Evolutionary conservation across 2,329 filamentous ascomycete species (phyloP).

Genomic region (Alternaria sp.): DNA sequence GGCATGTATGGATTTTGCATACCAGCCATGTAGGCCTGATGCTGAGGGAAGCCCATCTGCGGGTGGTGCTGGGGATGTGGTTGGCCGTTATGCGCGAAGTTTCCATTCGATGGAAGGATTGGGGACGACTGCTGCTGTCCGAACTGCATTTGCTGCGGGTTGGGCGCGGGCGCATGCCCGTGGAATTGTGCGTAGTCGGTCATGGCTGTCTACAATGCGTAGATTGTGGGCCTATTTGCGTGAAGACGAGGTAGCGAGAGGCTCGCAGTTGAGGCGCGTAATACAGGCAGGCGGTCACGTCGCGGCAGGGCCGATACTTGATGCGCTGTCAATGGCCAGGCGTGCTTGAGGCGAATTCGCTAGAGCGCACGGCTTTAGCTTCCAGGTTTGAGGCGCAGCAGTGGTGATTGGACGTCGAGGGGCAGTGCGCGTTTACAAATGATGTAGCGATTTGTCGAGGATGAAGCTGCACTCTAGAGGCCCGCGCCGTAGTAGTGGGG

Average conservation of each 20-base stretch:
- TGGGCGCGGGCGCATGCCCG: constrained; percentile 58
- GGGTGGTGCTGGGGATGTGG: constrained; percentile 67
- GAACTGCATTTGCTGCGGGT: constrained; percentile 60
- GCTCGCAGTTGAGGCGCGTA: constrained; percentile 37
- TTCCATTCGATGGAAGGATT: constrained; percentile 76
- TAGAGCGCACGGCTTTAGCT: constrained; percentile 41
- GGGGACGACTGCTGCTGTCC: constrained; percentile 72
- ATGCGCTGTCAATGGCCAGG: constrained; percentile 54
- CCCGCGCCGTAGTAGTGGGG: constrained; percentile 45
- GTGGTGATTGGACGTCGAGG: constrained; percentile 32
- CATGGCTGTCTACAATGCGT: constrained; percentile 32
- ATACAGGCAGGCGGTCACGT: constrained; percentile 44
- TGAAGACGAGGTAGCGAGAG: constrained; percentile 33
- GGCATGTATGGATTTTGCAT: constrained; percentile 81
- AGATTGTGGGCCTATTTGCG: constrained; percentile 39
- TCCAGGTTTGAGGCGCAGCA: constrained; percentile 40
- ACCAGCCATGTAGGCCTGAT: constrained; percentile 75
- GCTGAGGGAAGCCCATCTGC: constrained; percentile 77
- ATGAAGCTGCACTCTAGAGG: constrained; percentile 38
- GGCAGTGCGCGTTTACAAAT: constrained; percentile 41
- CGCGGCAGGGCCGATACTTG: constrained; percentile 46
- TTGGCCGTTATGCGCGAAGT: constrained; percentile 64
- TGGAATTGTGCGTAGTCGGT: constrained; percentile 60
- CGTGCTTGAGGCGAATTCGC: constrained; percentile 44
- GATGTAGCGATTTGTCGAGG: constrained; percentile 19